Evolutionary conservation across 2,329 filamentous ascomycete genomes (phyloP), one percentile per base, ranked within the genome.

Genomic region (Fusarium sp.): DNA sequence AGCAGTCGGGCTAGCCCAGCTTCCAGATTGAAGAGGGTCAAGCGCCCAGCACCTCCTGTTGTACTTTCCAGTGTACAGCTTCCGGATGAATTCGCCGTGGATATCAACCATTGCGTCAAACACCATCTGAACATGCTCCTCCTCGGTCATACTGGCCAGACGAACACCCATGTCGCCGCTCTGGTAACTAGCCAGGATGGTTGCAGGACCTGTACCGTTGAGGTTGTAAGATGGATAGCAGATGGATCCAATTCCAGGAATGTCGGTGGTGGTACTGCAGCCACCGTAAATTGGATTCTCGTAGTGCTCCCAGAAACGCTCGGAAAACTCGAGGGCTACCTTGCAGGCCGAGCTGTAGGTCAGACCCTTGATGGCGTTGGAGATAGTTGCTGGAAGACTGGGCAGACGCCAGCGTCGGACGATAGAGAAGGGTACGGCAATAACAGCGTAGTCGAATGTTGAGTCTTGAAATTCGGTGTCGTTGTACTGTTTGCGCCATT

Each of bases 221-320:
- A 63, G 4, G 23, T 63, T 63, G 5, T 63, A 63, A 1, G 60
- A 63, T 0, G 60, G 60, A 1, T 63, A 63, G 10, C 60, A 63
- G 0, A 63, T 54, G 3, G 26, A 44, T 0, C 60, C 60, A 2
- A 63, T 49, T 1, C 50, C 60, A 0, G 58, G 60, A 0, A 63
- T 63, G 1, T 63, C 60, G 1, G 50, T 57, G 1, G 33, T 57
- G 0, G 60, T 63, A 12, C 60, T 63, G 4, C 60, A 63, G 0
- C 60, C 40, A 0, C 60, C 60, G 2, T 31, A 63, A 1, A 63
- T 63, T 0, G 60, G 60, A 13, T 57, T 57, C n/a, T 57, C 50
- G 0, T 63, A 63, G 12, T 63, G 60, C 1, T 63, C 60, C 60
- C 60, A 63, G 18, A 63, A 63, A 0, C 60, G 42, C 15, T 63